Evolutionary conservation across 495 filamentous ascomycete species (phyloP).

Genomic region (Talaromyces thailandensis): DNA sequence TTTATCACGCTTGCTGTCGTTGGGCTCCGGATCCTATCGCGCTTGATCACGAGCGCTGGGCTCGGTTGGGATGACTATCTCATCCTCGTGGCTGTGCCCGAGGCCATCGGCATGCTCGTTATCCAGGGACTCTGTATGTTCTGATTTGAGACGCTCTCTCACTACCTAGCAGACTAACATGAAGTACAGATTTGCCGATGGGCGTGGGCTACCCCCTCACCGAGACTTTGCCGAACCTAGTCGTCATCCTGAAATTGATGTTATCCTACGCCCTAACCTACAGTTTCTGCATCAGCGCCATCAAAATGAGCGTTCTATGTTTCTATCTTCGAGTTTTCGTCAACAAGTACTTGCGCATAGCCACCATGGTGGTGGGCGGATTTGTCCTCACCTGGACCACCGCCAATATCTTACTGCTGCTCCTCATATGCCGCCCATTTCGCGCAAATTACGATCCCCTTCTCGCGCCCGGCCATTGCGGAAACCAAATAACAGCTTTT

Average conservation of each 20-base stretch:
- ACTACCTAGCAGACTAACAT: no score
- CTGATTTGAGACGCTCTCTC: background rate
- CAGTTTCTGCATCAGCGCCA: slow-evolving; percentile 28
- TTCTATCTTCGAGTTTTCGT: slow-evolving; percentile 45
- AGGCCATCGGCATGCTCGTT: slow-evolving; percentile 15
- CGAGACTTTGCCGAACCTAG: slow-evolving; percentile 11
- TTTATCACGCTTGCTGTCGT: slow-evolving; percentile 10
- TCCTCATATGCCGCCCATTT: slow-evolving; percentile 27
- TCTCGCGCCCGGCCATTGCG: background rate
- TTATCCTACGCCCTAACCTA: slow-evolving; percentile 10
- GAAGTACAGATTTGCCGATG: slow-evolving; percentile 8
- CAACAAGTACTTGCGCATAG: slow-evolving; percentile 25
- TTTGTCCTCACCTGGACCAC: slow-evolving; percentile 17
- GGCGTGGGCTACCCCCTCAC: slow-evolving; percentile 14
- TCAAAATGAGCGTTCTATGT: slow-evolving; percentile 40
- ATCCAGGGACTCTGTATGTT: slow-evolving; percentile 13
- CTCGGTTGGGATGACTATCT: slow-evolving; percentile 18
- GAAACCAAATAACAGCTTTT: slow-evolving; percentile 1
- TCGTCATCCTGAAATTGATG: slow-evolving; percentile 13
- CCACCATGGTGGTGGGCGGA: slow-evolving; percentile 23
- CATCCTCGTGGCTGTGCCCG: slow-evolving; percentile 6
- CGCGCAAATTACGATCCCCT: slow-evolving; percentile 15
- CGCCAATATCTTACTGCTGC: slow-evolving; percentile 15
- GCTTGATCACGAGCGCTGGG: slow-evolving; percentile 8
- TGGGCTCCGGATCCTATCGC: slow-evolving; percentile 13